Conservation (phyloP, 306 rosid species). For the Lagenaria siceraria region DNA sequence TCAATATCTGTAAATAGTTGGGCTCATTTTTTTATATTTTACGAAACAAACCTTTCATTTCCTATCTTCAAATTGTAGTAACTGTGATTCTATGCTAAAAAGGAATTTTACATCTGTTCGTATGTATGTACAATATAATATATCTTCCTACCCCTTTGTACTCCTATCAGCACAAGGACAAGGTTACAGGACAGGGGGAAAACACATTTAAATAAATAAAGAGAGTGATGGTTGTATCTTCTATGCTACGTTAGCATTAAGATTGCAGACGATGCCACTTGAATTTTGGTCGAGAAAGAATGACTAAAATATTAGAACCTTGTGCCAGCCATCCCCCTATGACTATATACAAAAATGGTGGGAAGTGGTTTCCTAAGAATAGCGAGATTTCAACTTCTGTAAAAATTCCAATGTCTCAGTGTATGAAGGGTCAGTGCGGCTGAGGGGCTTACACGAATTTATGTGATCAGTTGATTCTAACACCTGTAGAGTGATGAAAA, state of each 20-base stretch:
- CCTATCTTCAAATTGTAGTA: no score
- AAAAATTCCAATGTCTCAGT: conserved; percentile 61
- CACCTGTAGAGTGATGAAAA: conserved; percentile 45
- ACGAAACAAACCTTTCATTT: no score
- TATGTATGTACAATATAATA: not conserved
- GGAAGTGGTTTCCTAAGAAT: not conserved
- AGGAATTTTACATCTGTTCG: not conserved
- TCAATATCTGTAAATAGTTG: no score
- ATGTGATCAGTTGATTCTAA: conserved; percentile 91
- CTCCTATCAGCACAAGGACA: not conserved
- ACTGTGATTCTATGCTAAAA: no score
- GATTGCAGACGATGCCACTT: not conserved
- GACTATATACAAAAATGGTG: conserved; percentile 7
- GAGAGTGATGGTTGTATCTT: not conserved
- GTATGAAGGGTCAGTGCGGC: conserved; percentile 74
- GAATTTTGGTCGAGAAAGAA: not conserved
- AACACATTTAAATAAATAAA: no score
- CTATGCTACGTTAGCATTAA: not conserved
- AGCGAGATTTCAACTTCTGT: conserved; percentile 45
- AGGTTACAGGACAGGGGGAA: not conserved
- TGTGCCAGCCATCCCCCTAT: not conserved
- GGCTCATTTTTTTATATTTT: no score
- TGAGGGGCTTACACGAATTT: conserved; percentile 84
- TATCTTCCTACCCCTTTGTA: not conserved
- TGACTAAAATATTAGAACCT: not conserved